Evolutionary conservation across 225 moss, liverwort and hornwort species (phyloP).

Genomic region (Anthoceros angustus): DNA sequence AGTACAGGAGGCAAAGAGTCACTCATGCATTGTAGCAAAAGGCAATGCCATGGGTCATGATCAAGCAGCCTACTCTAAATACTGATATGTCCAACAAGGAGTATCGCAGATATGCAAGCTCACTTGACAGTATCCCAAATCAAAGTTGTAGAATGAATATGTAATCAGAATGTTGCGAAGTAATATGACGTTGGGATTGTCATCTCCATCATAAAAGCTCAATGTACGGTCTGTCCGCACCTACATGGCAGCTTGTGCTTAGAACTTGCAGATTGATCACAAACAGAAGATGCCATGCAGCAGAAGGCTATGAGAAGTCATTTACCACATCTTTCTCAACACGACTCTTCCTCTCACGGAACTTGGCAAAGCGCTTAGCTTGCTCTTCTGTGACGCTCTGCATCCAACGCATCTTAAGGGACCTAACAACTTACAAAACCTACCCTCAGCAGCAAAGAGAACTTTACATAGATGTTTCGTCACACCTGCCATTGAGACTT

Average conservation of each 20-base stretch:
- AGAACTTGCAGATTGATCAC: neutral
- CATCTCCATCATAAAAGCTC: constrained; percentile 87
- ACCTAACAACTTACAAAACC: neutral
- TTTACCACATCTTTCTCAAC: constrained; percentile 98
- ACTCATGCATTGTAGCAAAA: neutral
- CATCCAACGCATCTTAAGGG: neutral
- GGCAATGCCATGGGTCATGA: too few species aligned
- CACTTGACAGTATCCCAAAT: constrained; percentile 98
- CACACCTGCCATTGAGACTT: constrained; percentile 86
- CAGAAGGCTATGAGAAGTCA: neutral
- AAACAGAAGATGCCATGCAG: neutral
- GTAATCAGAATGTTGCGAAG: constrained; percentile 88
- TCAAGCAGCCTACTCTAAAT: too few species aligned
- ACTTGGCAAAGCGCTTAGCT: constrained; percentile 94
- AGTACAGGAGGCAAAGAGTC: neutral
- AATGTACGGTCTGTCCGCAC: constrained; percentile 76
- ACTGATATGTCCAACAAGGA: too few species aligned
- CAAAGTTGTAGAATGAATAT: constrained; percentile 96
- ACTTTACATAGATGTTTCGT: neutral
- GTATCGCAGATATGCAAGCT: neutral
- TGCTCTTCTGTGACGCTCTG: constrained; percentile 91
- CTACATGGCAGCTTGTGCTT: constrained; percentile 20
- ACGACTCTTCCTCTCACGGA: constrained; percentile 89
- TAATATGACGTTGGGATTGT: constrained; percentile 57
- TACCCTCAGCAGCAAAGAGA: neutral